Conservation (phyloP, 2,329 filamentous ascomycete genomes). For the Pyricularia sp. region DNA sequence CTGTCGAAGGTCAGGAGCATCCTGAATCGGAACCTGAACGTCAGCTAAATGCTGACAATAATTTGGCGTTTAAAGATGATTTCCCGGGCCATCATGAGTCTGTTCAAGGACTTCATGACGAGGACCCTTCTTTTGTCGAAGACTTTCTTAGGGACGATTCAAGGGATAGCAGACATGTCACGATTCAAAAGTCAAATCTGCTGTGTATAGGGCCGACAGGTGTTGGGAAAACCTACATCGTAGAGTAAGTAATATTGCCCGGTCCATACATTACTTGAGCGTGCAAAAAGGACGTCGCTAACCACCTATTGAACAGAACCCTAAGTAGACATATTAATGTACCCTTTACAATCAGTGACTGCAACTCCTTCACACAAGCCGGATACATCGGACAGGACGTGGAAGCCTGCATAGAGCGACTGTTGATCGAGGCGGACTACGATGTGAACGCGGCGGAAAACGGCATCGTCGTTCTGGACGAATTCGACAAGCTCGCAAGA, state of each 20-base stretch:
- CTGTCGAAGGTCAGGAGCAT: slow-evolving; percentile 61
- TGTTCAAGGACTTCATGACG: slow-evolving; percentile 30
- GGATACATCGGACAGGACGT: slow-evolving; percentile 97
- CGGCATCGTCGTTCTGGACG: slow-evolving; percentile 91
- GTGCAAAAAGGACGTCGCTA: neutral
- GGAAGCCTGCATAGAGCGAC: slow-evolving; percentile 86
- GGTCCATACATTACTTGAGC: neutral
- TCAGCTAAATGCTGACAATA: slow-evolving; percentile 22
- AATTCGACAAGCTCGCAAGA: slow-evolving; percentile 94
- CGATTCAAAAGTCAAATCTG: slow-evolving; percentile 93
- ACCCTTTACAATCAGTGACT: slow-evolving; percentile 91
- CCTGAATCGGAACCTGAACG: slow-evolving; percentile 13
- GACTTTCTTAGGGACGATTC: neutral
- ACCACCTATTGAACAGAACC: slow-evolving; percentile 54
- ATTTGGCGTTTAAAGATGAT: slow-evolving; percentile 35
- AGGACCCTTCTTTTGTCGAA: neutral
- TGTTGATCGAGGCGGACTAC: slow-evolving; percentile 85
- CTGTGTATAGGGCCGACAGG: slow-evolving; percentile 86
- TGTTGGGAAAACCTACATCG: slow-evolving; percentile 93
- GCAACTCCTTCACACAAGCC: slow-evolving; percentile 90
- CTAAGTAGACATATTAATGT: slow-evolving; percentile 88
- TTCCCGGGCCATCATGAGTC: slow-evolving; percentile 42
- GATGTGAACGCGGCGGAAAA: slow-evolving; percentile 76
- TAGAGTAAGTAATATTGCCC: slow-evolving; percentile 41
- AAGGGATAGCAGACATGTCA: slow-evolving; percentile 34